These are phyloP conservation scores for Meira miltonrushii DNA, from an alignment of 1,284 basidiomycete species.

Conservation along the genomic window DNA sequence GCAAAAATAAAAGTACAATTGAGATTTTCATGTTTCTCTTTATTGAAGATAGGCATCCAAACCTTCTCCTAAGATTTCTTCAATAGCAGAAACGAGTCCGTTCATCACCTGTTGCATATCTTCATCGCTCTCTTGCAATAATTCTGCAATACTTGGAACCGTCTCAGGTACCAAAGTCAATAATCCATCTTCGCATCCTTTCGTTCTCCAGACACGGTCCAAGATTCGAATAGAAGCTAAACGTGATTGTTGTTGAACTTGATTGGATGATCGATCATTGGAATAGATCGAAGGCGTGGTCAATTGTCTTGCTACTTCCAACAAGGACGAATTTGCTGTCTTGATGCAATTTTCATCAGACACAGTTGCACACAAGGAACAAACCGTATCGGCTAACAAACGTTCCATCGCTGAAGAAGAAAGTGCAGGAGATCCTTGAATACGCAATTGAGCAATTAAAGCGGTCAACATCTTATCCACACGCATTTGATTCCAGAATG, in stretches of 20 bases:
- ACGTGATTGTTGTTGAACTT: not conserved
- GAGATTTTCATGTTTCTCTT: not conserved
- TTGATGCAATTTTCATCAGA: conserved; percentile 66
- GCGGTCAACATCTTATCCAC: conserved; percentile 62
- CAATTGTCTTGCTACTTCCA: conserved; percentile 69
- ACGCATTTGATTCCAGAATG: conserved; percentile 83
- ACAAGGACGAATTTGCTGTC: conserved; percentile 71
- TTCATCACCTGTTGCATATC: conserved; percentile 54
- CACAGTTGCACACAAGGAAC: conserved; percentile 60
- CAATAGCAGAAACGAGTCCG: conserved; percentile 54
- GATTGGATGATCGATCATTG: conserved; percentile 12
- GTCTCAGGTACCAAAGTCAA: conserved; percentile 58
- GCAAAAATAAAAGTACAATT: not conserved
- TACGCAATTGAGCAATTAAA: conserved; percentile 63
- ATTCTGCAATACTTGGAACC: conserved; percentile 57
- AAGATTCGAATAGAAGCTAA: not conserved
- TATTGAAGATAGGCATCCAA: conserved; percentile 53
- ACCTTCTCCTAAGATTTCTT: conserved; percentile 53
- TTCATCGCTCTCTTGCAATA: conserved; percentile 56
- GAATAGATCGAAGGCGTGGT: no score
- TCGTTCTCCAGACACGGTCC: not conserved
- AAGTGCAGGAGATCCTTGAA: conserved; percentile 13
- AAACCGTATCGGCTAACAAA: conserved; percentile 55
- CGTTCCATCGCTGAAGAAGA: conserved; percentile 53
- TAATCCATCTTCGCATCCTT: conserved; percentile 53